These are phyloP conservation scores for Monosporascus cannonballus DNA, from an alignment of 2,329 filamentous ascomycete species.

Conservation along the genomic window DNA sequence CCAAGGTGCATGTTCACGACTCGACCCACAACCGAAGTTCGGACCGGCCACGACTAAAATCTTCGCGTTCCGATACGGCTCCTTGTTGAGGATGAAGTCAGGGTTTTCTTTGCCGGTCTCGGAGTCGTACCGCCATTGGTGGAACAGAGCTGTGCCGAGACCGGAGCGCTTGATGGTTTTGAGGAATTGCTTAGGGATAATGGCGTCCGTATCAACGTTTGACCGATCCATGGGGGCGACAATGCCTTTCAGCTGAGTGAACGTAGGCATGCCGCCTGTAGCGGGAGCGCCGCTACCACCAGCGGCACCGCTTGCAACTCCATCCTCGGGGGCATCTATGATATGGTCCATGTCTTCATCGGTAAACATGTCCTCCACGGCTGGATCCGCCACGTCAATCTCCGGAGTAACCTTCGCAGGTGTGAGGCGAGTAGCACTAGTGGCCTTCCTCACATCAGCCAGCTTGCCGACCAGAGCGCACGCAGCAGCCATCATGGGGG, in stretches of 20 bases:
- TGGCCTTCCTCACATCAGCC: constrained; percentile 58
- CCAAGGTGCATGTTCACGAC: constrained; percentile 95
- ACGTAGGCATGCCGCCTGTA: constrained; percentile 70
- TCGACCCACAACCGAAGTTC: constrained; percentile 94
- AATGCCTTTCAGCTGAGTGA: constrained; percentile 76
- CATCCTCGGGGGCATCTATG: constrained; percentile 56
- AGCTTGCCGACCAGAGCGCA: constrained; percentile 87
- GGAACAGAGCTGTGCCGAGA: constrained; percentile 81
- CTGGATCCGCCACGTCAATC: constrained; percentile 52
- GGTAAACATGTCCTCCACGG: constrained; percentile 47
- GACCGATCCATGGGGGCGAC: constrained; percentile 80
- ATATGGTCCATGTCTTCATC: constrained; percentile 46
- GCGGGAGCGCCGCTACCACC: constrained; percentile 39
- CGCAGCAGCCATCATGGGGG: constrained; percentile 91
- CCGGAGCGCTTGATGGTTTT: constrained; percentile 99
- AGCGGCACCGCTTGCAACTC: constrained; percentile 59
- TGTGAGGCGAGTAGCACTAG: background rate
- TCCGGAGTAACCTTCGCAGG: constrained; percentile 38
- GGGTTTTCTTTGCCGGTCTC: constrained; percentile 68
- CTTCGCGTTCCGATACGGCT: constrained; percentile 77
- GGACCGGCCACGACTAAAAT: constrained; percentile 86
- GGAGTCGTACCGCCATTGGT: constrained; percentile 68
- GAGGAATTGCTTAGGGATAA: constrained; percentile 98
- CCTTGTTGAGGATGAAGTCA: constrained; percentile 84
- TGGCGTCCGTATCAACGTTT: constrained; percentile 98